Evolutionary conservation across 768 basidiomycete genomes (phyloP), one percentile per base, ranked within the genome.

Genomic region (Cystoderma amianthinum): DNA sequence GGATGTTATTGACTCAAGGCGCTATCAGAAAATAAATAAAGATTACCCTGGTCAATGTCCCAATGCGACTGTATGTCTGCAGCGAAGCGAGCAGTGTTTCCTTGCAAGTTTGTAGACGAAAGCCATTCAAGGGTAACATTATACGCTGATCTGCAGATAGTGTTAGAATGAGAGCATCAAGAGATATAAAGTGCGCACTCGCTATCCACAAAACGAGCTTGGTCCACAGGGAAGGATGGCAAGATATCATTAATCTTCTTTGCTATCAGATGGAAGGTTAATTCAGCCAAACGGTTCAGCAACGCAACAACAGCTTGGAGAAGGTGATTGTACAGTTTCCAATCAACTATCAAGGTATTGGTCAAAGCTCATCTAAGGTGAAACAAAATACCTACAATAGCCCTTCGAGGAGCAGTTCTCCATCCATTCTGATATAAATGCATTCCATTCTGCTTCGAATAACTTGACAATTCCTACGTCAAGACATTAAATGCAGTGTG

Each of bases 311-410:
- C 60, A 9, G 57, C 58, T 43, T 72, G 64, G 0, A 80, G 48
- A 6, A 78, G 46, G 39, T 64, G 62, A 22, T 59, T 63, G 44
- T 75, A 77, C 18, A 80, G 57, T 24, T 52, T 55, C 81, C 82
- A 84, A 44, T 79, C 63, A 49, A 78, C 81, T 84, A 38, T 13
- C 33, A 23, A n/a, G 16, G 32, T 43, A 32, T 46, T 48, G 20
- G 11, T 39, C 41, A 28, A 42, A 23, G 15, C 7, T 28, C 25
- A 7, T 28, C 25, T 28, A 7, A 7, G 25, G 7, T n/a, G n/a
- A 7, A 28, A 28, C n/a, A n/a, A n/a, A 28, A 28, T n/a, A 57
- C 78, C 54, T 50, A 81, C 81, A 74, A 33, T 65, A 61, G n/a
- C 69, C 69, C 38, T 62, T 60, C 18, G 48, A 39, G 6, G 55